phyloP scores from a whole-genome alignment of 345 rosid genomes.

The Corchorus capsularis region DNA sequence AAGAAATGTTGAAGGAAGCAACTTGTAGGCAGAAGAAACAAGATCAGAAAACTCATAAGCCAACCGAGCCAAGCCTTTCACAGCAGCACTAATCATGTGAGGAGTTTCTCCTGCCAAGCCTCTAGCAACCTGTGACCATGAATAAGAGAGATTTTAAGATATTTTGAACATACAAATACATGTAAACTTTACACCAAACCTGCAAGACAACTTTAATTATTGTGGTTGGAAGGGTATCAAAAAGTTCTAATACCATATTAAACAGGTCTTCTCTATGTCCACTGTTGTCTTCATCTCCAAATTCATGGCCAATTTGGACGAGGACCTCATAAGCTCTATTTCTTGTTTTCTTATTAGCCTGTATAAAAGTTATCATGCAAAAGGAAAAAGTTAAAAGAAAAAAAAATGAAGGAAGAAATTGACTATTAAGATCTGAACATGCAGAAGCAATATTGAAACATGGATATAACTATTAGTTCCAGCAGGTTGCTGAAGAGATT shows the following conservation, averaged over 20 bases:
- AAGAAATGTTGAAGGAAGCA: slow-evolving; percentile 88
- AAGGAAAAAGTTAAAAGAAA: slow-evolving; percentile 2
- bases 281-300: slow-evolving; percentile 82
- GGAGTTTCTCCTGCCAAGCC: slow-evolving; percentile 94
- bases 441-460: background rate
- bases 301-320: slow-evolving; percentile 92
- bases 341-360: slow-evolving; percentile 93
- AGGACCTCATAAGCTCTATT: slow-evolving; percentile 92
- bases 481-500: background rate
- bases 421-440: background rate
- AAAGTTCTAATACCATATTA: slow-evolving; percentile 58
- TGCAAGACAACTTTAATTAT: slow-evolving; percentile 1
- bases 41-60: slow-evolving; percentile 95
- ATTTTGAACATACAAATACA: background rate
- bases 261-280: slow-evolving; percentile 81
- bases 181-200: background rate
- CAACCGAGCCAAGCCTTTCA: slow-evolving; percentile 91
- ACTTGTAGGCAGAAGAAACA: slow-evolving; percentile 67
- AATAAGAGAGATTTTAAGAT: background rate
- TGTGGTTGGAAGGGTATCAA: background rate
- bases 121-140: slow-evolving; percentile 74
- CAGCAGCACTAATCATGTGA: slow-evolving; percentile 96
- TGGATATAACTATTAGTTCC: background rate
- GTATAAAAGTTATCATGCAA: slow-evolving; percentile 23
- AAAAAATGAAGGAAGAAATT: background rate